phyloP scores from a whole-genome alignment of 306 rosid species.

The Erythrophleum fordii region DNA sequence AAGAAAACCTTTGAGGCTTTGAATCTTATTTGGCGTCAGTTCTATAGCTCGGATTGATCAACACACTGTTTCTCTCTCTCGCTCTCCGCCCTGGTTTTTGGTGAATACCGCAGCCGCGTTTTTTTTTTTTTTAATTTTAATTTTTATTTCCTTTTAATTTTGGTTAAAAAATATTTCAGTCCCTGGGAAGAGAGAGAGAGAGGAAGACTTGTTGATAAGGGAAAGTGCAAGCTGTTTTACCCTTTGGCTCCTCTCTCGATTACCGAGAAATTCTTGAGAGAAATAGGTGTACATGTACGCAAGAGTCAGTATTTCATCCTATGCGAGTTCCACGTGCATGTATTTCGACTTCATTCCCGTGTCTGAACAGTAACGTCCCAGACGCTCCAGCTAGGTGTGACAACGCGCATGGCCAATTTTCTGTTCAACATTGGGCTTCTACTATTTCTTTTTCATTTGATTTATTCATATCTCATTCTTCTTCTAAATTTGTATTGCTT shows the following conservation, averaged over 20 bases:
- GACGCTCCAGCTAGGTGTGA: conserved; percentile 23
- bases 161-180: conserved; percentile 34
- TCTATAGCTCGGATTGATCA: conserved; percentile 55
- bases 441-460: neutral
- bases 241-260: conserved; percentile 1
- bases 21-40: conserved; percentile 40
- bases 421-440: neutral
- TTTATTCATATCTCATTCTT: neutral
- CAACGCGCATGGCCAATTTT: neutral
- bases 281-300: too few relatives aligned
- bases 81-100: conserved; percentile 63
- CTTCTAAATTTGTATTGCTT: neutral
- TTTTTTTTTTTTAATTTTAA: conserved; percentile 33
- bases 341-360: conserved; percentile 33
- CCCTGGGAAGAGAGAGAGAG: conserved; percentile 8
- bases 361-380: neutral
- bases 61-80: conserved; percentile 46
- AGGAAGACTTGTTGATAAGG: conserved; percentile 28
- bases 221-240: conserved; percentile 32
- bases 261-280: too few relatives aligned
- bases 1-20: conserved; percentile 27
- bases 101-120: conserved; percentile 77
- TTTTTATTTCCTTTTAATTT: conserved; percentile 29
- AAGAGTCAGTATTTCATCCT: too few relatives aligned
- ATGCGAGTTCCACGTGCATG: too few relatives aligned